Conservation (phyloP, 2,329 filamentous ascomycete genomes). For the Penicillium sp. region DNA sequence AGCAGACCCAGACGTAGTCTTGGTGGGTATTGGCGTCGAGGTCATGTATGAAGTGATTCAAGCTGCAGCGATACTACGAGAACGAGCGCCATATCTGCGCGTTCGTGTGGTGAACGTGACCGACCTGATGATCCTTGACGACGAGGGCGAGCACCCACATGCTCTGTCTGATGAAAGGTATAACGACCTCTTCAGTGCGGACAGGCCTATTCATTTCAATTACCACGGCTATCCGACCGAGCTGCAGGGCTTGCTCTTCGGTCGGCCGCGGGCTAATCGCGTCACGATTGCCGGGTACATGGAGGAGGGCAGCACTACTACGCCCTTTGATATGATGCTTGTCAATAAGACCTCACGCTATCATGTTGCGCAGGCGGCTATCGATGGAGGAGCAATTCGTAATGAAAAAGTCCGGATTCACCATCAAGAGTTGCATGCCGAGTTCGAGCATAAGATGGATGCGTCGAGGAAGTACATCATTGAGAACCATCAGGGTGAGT, state of each 20-base stretch:
- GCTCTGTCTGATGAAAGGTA: slow-evolving; percentile 52
- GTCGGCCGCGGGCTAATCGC: slow-evolving; percentile 49
- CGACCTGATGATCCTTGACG: slow-evolving; percentile 59
- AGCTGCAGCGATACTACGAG: slow-evolving; percentile 54
- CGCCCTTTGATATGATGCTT: slow-evolving; percentile 67
- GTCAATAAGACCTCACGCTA: slow-evolving; percentile 58
- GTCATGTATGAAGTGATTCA: slow-evolving; percentile 62
- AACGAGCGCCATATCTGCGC: slow-evolving; percentile 49
- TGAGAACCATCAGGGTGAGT: slow-evolving; percentile 50
- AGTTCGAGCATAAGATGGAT: slow-evolving; percentile 48
- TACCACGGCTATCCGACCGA: slow-evolving; percentile 63
- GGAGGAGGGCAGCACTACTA: slow-evolving; percentile 64
- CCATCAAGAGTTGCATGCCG: slow-evolving; percentile 46
- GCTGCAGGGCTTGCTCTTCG: slow-evolving; percentile 59
- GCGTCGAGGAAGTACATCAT: slow-evolving; percentile 52
- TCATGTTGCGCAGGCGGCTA: slow-evolving; percentile 54
- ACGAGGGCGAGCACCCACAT: slow-evolving; percentile 56
- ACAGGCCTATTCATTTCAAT: slow-evolving; percentile 59
- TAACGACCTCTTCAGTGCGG: slow-evolving; percentile 53
- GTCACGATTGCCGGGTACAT: slow-evolving; percentile 57
- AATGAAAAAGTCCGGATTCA: slow-evolving; percentile 48
- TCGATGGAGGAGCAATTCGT: slow-evolving; percentile 46
- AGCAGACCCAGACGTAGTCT: slow-evolving; percentile 57
- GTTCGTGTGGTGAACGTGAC: slow-evolving; percentile 63
- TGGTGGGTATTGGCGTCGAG: slow-evolving; percentile 62